Evolutionary conservation across 495 filamentous ascomycete species (phyloP).

Genomic region (Stereocaulon alpinum): DNA sequence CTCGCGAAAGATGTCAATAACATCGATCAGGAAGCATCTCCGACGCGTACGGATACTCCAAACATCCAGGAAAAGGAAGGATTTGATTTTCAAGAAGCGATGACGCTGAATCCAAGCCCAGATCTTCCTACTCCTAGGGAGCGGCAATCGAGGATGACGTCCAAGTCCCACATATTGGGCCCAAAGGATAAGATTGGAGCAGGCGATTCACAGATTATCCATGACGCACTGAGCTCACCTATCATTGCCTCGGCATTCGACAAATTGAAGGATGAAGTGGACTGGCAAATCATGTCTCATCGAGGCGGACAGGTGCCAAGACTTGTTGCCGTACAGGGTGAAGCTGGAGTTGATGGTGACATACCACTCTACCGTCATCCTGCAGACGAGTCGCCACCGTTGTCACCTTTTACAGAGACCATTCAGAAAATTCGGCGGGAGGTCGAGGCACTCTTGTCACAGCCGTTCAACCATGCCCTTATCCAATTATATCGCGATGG

Average conservation of each 20-base stretch:
- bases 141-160: constrained; percentile 2
- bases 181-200: constrained; percentile 49
- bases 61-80: not conserved
- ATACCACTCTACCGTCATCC: constrained; percentile 92
- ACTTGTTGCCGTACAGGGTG: constrained; percentile 85
- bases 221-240: constrained; percentile 51
- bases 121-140: not conserved
- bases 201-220: constrained; percentile 70
- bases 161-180: constrained; percentile 22
- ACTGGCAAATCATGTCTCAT: constrained; percentile 89
- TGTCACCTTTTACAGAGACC: constrained; percentile 61
- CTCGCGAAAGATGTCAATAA: not conserved
- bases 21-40: constrained; percentile 5
- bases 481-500: constrained; percentile 89
- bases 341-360: constrained; percentile 56
- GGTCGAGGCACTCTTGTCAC: constrained; percentile 60
- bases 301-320: constrained; percentile 85
- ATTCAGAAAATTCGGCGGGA: constrained; percentile 56
- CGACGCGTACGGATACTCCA: not conserved
- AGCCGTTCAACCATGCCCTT: constrained; percentile 82
- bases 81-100: not conserved
- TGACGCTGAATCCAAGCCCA: not conserved
- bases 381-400: constrained; percentile 74
- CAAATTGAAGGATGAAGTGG: constrained; percentile 54
- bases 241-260: constrained; percentile 58